These are phyloP conservation scores for Pythium vanterpoolii DNA, from an alignment of 352 stramenopile genomes.

Conservation along the genomic window DNA sequence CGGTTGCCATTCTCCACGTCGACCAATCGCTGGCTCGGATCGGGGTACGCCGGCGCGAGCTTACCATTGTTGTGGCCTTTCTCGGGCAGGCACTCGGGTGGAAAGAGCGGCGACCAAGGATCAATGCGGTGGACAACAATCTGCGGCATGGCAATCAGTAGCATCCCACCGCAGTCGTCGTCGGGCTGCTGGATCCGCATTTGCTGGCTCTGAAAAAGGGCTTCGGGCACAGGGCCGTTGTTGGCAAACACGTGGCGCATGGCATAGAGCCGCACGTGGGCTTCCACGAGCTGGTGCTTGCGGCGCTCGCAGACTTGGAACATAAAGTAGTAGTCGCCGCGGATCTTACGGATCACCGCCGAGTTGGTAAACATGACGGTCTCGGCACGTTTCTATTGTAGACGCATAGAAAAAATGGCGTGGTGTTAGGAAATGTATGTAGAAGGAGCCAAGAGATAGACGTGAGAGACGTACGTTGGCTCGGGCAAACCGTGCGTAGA, in stretches of 20 bases:
- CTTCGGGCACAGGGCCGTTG: conserved; percentile 41
- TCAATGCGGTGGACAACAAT: conserved; percentile 85
- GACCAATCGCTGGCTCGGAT: conserved; percentile 65
- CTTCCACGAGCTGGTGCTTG: conserved; percentile 87
- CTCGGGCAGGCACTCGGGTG: conserved; percentile 62
- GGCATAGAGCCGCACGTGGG: conserved; percentile 81
- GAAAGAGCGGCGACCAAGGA: conserved; percentile 80
- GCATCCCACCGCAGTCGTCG: conserved; percentile 73
- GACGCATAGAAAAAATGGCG: background rate
- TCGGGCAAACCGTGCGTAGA: conserved; percentile 78
- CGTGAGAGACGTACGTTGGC: conserved; percentile 59
- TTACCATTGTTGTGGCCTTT: conserved; percentile 50
- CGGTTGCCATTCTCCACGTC: conserved; percentile 86
- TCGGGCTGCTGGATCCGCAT: conserved; percentile 90
- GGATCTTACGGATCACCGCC: conserved; percentile 87
- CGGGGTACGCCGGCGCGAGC: conserved; percentile 54
- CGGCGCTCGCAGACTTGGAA: conserved; percentile 88
- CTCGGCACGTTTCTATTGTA: conserved; percentile 64
- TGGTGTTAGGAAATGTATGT: background rate
- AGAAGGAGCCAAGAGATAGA: too few relatives aligned
- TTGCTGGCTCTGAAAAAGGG: conserved; percentile 75
- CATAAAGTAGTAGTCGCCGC: conserved; percentile 90
- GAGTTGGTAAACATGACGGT: conserved; percentile 87
- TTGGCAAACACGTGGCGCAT: conserved; percentile 62
- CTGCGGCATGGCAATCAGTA: conserved; percentile 81